A percentile compares a stretch with the other conserved stretches of the same genome.
Evolutionary conservation across 73 alveolate species (phyloP).

Genomic region (Tetrahymena borealis): DNA sequence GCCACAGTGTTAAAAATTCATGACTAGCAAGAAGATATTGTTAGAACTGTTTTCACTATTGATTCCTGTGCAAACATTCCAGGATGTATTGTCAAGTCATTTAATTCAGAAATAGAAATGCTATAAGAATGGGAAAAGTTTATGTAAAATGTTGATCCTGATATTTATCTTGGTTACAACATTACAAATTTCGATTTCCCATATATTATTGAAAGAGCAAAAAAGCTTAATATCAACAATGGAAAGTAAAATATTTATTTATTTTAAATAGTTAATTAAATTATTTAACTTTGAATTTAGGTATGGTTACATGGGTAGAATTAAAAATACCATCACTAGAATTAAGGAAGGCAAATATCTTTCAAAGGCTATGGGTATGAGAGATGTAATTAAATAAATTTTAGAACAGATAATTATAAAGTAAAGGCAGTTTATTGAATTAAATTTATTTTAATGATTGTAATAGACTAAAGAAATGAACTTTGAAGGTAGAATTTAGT

Average conservation of each 20-base stretch:
- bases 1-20: constrained; percentile 89
- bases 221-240: constrained; percentile 52
- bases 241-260: not conserved
- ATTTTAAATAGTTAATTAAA: not conserved
- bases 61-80: constrained; percentile 95
- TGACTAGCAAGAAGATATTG: constrained; percentile 84
- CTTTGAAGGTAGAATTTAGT: constrained; percentile 91
- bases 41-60: constrained; percentile 94
- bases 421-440: no score
- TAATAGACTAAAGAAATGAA: constrained; percentile 75
- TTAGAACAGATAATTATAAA: no score
- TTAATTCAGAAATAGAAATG: constrained; percentile 85
- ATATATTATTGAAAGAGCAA: constrained; percentile 87
- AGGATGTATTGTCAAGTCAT: constrained; percentile 92
- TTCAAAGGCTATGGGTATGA: constrained; percentile 91
- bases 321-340: constrained; percentile 47
- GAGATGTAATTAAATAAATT: constrained; percentile 53
- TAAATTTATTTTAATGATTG: no score
- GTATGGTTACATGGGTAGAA: constrained; percentile 80
- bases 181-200: constrained; percentile 97
- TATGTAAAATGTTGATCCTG: constrained; percentile 95
- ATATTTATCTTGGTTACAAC: constrained; percentile 98
- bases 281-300: not conserved
- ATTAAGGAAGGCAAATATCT: constrained; percentile 81
- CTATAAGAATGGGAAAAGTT: constrained; percentile 86